phyloP scores from a whole-genome alignment of 768 basidiomycete species.

The Tulasnella sp. region DNA sequence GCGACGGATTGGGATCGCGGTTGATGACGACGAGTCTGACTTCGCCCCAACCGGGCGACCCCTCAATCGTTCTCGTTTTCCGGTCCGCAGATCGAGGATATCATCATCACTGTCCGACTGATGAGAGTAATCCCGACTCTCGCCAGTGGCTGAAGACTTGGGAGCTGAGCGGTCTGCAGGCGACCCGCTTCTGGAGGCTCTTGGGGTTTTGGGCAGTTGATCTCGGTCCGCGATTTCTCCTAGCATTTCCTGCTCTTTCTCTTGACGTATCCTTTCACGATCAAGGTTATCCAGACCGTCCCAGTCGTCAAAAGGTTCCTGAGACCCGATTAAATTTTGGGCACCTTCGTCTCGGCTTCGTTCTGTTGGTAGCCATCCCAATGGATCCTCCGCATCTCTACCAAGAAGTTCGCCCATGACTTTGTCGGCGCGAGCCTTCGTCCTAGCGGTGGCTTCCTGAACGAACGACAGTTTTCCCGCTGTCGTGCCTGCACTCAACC shows the following conservation, averaged over 20 bases:
- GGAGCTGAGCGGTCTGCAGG: background rate
- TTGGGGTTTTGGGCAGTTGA: slow-evolving; percentile 15
- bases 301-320: slow-evolving; percentile 23
- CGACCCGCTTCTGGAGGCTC: slow-evolving; percentile 3
- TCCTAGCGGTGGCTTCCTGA: background rate
- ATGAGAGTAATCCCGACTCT: background rate
- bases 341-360: background rate
- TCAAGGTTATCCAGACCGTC: slow-evolving; percentile 18
- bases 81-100: slow-evolving; percentile 17
- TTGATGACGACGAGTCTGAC: background rate
- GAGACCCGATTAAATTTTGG: background rate
- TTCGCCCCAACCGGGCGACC: background rate
- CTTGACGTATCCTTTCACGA: background rate
- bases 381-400: slow-evolving; percentile 18
- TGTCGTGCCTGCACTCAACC: slow-evolving; percentile 5
- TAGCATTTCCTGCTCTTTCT: background rate
- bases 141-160: background rate
- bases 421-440: slow-evolving; percentile 5
- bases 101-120: slow-evolving; percentile 20
- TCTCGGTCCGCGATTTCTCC: slow-evolving; percentile 17
- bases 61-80: slow-evolving; percentile 10
- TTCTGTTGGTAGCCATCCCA: slow-evolving; percentile 19
- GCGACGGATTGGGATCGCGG: background rate
- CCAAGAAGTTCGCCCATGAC: slow-evolving; percentile 18
- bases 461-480: background rate